Evolutionary conservation across 768 basidiomycete genomes (phyloP).

Genomic region (Trametopsis cervina): DNA sequence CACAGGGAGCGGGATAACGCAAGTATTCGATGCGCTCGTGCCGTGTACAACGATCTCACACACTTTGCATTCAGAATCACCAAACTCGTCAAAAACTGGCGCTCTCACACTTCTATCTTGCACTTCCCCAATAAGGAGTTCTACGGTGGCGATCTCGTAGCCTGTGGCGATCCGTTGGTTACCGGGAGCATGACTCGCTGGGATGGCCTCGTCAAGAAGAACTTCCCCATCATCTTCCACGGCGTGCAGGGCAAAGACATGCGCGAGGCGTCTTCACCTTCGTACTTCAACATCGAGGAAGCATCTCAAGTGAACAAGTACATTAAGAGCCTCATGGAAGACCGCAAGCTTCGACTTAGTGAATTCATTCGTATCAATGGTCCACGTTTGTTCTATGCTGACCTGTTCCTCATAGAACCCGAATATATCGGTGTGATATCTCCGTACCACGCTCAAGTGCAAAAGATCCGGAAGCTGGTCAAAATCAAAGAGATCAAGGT

Average conservation of each 20-base stretch:
- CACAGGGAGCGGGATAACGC: slow-evolving; percentile 25
- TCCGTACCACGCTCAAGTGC: slow-evolving; percentile 33
- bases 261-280: slow-evolving; percentile 30
- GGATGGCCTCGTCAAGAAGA: slow-evolving; percentile 20
- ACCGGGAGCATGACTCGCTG: slow-evolving; percentile 23
- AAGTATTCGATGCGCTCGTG: slow-evolving; percentile 8
- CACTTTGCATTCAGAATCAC: slow-evolving; percentile 39
- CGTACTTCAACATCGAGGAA: slow-evolving; percentile 35
- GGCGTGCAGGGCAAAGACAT: slow-evolving; percentile 27
- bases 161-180: slow-evolving; percentile 19
- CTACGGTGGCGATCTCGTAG: slow-evolving; percentile 29
- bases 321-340: slow-evolving; percentile 20
- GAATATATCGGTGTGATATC: slow-evolving; percentile 32
- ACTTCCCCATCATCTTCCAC: slow-evolving; percentile 30
- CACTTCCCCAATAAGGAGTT: slow-evolving; percentile 46
- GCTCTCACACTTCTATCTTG: slow-evolving; percentile 49
- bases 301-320: slow-evolving; percentile 29
- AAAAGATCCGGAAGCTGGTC: slow-evolving; percentile 25
- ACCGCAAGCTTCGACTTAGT: slow-evolving; percentile 25
- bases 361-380: slow-evolving; percentile 7
- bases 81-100: slow-evolving; percentile 54
- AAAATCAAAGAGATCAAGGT: slow-evolving; percentile 23
- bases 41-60: too few species aligned
- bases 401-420: slow-evolving; percentile 17
- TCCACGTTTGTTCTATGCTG: not conserved